phyloP scores from a whole-genome alignment of 2,329 filamentous ascomycete genomes.

The Botryotinia convoluta region DNA sequence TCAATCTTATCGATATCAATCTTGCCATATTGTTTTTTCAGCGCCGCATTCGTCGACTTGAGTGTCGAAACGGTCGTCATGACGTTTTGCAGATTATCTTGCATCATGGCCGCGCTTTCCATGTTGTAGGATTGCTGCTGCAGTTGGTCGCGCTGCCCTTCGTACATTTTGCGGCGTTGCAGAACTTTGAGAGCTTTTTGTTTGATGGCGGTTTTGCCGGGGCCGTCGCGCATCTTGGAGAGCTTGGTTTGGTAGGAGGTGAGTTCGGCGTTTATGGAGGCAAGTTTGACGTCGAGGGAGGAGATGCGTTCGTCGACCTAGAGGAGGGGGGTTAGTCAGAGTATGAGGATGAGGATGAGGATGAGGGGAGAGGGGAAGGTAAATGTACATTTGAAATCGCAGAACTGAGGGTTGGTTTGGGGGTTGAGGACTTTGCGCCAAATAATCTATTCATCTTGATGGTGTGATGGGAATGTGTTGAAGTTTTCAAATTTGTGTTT shows the following conservation, averaged over 20 bases:
- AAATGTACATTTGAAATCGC: constrained; percentile 73
- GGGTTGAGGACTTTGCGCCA: constrained; percentile 78
- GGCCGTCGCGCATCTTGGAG: constrained; percentile 89
- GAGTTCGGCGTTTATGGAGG: constrained; percentile 87
- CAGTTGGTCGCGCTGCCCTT: constrained; percentile 88
- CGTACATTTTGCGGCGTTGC: constrained; percentile 91
- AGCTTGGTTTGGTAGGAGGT: constrained; percentile 84
- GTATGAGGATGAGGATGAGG: background rate
- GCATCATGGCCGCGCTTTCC: constrained; percentile 98
- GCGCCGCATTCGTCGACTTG: constrained; percentile 92
- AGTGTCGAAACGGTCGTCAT: constrained; percentile 96
- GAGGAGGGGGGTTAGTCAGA: constrained; percentile 23
- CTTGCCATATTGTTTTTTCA: constrained; percentile 93
- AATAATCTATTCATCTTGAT: constrained; percentile 88
- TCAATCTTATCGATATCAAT: constrained; percentile 98
- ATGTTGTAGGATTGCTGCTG: constrained; percentile 97
- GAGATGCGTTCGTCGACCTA: constrained; percentile 78
- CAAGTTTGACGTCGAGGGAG: constrained; percentile 90
- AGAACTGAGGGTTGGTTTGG: constrained; percentile 82
- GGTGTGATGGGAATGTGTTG: background rate
- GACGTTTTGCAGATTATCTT: constrained; percentile 96
- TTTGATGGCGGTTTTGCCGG: constrained; percentile 88
- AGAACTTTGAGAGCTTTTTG: constrained; percentile 93
- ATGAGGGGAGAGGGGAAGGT: background rate
- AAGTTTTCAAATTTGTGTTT: background rate